A percentile compares a stretch with the other conserved stretches of the same genome.
Conservation (phyloP, 257 asterid genomes). For the Vinca minor region DNA sequence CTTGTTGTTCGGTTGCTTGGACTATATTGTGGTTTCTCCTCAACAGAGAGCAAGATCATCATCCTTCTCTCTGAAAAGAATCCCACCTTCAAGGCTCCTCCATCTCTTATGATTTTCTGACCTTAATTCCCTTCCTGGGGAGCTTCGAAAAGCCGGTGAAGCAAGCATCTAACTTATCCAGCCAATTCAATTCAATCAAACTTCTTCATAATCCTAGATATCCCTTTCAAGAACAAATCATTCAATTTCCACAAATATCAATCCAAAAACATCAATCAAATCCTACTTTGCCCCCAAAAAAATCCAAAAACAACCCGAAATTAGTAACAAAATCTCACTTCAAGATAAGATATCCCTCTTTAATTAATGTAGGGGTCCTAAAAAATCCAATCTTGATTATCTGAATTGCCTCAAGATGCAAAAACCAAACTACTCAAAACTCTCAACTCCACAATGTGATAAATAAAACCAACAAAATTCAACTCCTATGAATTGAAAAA, state of each 20-base stretch:
- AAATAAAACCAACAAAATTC: not conserved
- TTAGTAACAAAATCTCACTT: too few relatives aligned
- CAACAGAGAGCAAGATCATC: slow-evolving; percentile 89
- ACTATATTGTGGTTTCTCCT: too few relatives aligned
- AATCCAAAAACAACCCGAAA: too few relatives aligned
- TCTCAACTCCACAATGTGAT: slow-evolving; percentile 3
- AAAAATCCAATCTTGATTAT: slow-evolving; percentile 5
- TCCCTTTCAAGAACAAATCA: slow-evolving; percentile 24
- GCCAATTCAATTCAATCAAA: slow-evolving; percentile 22
- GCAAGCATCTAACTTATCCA: slow-evolving; percentile 57
- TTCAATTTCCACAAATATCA: slow-evolving; percentile 14
- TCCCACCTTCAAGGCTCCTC: slow-evolving; percentile 75
- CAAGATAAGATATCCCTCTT: not conserved
- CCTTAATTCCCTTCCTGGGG: slow-evolving; percentile 71
- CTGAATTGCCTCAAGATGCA: slow-evolving; percentile 1
- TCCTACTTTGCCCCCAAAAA: too few relatives aligned
- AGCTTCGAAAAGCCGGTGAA: slow-evolving; percentile 71
- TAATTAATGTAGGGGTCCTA: not conserved
- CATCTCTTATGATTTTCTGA: slow-evolving; percentile 76
- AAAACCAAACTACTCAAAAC: not conserved
- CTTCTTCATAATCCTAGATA: slow-evolving; percentile 23
- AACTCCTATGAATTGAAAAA: slow-evolving; percentile 4
- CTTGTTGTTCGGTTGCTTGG: too few relatives aligned
- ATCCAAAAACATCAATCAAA: not conserved
- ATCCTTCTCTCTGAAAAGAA: slow-evolving; percentile 48